phyloP scores from a whole-genome alignment of 2,329 filamentous ascomycete species.

The Zasmidium cellare region DNA sequence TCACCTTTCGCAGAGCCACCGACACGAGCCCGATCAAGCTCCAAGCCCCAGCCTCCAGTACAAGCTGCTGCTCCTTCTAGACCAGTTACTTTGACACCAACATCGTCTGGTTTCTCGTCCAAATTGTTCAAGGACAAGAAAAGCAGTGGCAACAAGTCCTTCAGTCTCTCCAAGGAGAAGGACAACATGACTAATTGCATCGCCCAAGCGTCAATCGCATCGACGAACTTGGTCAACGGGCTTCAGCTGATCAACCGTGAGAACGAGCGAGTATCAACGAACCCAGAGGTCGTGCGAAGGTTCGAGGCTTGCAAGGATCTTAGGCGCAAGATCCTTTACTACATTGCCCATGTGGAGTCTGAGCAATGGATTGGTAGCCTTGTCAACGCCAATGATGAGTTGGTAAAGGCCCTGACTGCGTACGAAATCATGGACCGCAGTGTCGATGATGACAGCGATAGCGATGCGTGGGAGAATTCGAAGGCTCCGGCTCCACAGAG shows the following conservation, averaged over 20 bases:
- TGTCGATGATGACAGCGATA: constrained; percentile 71
- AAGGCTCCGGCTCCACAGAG: constrained; percentile 9
- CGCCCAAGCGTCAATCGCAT: constrained; percentile 82
- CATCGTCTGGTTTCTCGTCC: constrained; percentile 28
- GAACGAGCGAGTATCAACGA: constrained; percentile 81
- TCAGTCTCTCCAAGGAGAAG: constrained; percentile 86
- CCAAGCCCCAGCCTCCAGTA: constrained; percentile 12
- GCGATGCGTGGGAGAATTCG: constrained; percentile 55
- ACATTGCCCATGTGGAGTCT: constrained; percentile 87
- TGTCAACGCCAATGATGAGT: constrained; percentile 90
- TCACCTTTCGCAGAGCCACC: constrained; percentile 23
- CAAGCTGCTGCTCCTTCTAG: constrained; percentile 17
- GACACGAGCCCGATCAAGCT: constrained; percentile 17
- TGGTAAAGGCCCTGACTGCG: constrained; percentile 90
- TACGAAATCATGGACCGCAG: constrained; percentile 92
- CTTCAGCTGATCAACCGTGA: constrained; percentile 91
- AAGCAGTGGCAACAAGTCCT: constrained; percentile 61
- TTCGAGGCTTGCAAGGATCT: constrained; percentile 88
- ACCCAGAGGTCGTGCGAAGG: constrained; percentile 68
- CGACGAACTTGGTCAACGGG: constrained; percentile 86
- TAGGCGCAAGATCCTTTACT: constrained; percentile 80
- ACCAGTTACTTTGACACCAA: constrained; percentile 35
- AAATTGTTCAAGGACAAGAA: constrained; percentile 38
- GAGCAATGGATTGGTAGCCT: constrained; percentile 91
- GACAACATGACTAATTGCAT: constrained; percentile 84